These are phyloP conservation scores for Fusarium mundagurra DNA, from an alignment of 2,329 filamentous ascomycete species.

Conservation along the genomic window DNA sequence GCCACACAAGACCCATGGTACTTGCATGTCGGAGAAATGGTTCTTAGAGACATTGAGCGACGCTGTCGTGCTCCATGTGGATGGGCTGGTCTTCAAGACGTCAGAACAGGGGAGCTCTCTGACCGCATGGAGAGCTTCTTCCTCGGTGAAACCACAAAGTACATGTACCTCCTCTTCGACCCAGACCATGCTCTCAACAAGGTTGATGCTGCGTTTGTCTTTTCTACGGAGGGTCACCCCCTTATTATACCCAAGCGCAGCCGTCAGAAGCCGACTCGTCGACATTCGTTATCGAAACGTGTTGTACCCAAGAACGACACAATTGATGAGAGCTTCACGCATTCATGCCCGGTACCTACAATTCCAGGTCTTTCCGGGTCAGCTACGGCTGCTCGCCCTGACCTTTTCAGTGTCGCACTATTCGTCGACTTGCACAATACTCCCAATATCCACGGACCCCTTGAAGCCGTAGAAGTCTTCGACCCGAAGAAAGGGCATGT, in stretches of 20 bases:
- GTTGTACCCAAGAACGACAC: slow-evolving; percentile 47
- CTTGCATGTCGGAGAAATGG: slow-evolving; percentile 95
- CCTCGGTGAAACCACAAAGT: slow-evolving; percentile 94
- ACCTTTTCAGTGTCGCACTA: slow-evolving; percentile 89
- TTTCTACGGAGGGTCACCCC: slow-evolving; percentile 95
- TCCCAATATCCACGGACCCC: slow-evolving; percentile 67
- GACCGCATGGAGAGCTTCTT: slow-evolving; percentile 99
- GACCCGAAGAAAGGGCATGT: slow-evolving; percentile 57
- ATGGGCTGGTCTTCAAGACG: slow-evolving; percentile 90
- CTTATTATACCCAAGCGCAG: slow-evolving; percentile 75
- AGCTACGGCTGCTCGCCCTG: slow-evolving; percentile 78
- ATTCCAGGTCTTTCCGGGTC: slow-evolving; percentile 75
- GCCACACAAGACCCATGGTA: slow-evolving; percentile 97
- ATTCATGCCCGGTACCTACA: slow-evolving; percentile 74
- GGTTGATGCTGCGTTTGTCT: slow-evolving; percentile 87
- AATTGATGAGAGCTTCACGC: slow-evolving; percentile 59
- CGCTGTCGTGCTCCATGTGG: slow-evolving; percentile 92
- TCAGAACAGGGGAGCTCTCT: slow-evolving; percentile 82
- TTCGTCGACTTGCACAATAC: slow-evolving; percentile 84
- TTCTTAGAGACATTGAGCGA: slow-evolving; percentile 84
- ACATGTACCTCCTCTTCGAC: slow-evolving; percentile 92
- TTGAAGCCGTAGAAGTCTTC: slow-evolving; percentile 53
- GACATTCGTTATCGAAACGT: slow-evolving; percentile 12
- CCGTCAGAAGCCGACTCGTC: slow-evolving; percentile 11
- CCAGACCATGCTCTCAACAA: slow-evolving; percentile 86